Evolutionary conservation across 202 grass and related monocot genomes (phyloP).

Genomic region (Schoenoplectus triqueter): DNA sequence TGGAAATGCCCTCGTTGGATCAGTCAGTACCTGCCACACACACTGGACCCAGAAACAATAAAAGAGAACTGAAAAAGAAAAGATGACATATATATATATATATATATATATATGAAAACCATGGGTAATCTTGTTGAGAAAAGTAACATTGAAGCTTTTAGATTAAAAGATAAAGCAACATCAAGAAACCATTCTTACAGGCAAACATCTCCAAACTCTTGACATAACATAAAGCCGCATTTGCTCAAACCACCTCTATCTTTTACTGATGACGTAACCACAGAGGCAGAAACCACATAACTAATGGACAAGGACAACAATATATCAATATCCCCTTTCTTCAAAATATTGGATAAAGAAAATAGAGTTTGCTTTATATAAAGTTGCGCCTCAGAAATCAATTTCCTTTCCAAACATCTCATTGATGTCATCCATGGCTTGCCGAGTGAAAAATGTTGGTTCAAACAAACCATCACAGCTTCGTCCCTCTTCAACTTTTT

Average conservation of each 20-base stretch:
- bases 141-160: neutral
- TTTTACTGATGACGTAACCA: slow-evolving; percentile 17
- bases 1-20: too few relatives aligned
- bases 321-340: neutral
- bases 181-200: slow-evolving; percentile 14
- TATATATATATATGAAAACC: too few relatives aligned
- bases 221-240: neutral
- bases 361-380: slow-evolving; percentile 14
- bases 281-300: neutral
- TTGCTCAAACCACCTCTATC: neutral
- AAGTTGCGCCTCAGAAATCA: slow-evolving; percentile 54
- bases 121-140: too few relatives aligned
- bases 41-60: neutral
- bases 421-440: slow-evolving; percentile 88
- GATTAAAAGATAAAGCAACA: slow-evolving; percentile 27
- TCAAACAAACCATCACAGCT: slow-evolving; percentile 66
- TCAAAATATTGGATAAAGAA: neutral
- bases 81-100: too few relatives aligned
- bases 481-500: slow-evolving; percentile 36
- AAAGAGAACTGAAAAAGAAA: neutral
- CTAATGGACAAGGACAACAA: neutral
- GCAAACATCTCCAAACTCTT: slow-evolving; percentile 3
- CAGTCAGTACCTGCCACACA: neutral
- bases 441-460: slow-evolving; percentile 74
- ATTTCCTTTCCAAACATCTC: slow-evolving; percentile 84